Base-by-base conservation (phyloP, 768 basidiomycete species). In the Butyriboletus loyo region DNA sequence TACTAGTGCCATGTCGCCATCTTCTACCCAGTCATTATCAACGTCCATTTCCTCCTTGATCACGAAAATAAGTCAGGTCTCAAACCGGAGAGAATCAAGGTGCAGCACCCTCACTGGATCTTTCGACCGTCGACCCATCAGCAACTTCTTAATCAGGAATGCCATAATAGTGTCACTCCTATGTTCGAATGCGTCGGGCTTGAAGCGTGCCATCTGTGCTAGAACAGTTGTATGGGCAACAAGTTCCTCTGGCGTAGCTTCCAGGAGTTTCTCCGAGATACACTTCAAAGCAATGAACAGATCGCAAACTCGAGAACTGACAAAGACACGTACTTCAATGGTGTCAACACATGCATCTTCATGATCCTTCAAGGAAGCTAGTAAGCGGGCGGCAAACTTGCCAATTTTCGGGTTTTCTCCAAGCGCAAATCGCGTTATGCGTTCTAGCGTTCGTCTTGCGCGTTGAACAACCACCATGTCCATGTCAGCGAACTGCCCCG, bases 341-440 rank as follows among this genome's bases (percentile, higher is more conserved):
- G 91, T 73, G 10, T 80, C 70, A 1, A 67, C 63, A 56, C 85
- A 84, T 1, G 75, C 56, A 2, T 78, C 73, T 7, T 76, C 75
- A 14, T 78, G 74, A 40, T 82, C 76, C 59, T 79, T 81, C 35
- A 77, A 76, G 47, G 78, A 79, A 1, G 85, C 81, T 21, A 96
- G 63, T 31, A 89, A 74, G 21, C 93, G 81, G 3, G 89, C 83
- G 1, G 92, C 89, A 66, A 91, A 95, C 67, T 98, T 98, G 19
- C 92, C 88, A 55, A 86, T 83, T 21, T 81, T 77, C 24, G 75
- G 72, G 47, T 87, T 80, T 5, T 80, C 76, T 24, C 81, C 81
- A 28, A 84, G 60, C 0, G 80, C 86, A 57, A 82, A 79, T 37
- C 80, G 79, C 46, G 71, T 72, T 13, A 89, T 74, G 15, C 85